Evolutionary conservation across 1,139 yeast genomes (phyloP), one percentile per base, ranked within the genome.

Genomic region (Geotrichum bryndzae): DNA sequence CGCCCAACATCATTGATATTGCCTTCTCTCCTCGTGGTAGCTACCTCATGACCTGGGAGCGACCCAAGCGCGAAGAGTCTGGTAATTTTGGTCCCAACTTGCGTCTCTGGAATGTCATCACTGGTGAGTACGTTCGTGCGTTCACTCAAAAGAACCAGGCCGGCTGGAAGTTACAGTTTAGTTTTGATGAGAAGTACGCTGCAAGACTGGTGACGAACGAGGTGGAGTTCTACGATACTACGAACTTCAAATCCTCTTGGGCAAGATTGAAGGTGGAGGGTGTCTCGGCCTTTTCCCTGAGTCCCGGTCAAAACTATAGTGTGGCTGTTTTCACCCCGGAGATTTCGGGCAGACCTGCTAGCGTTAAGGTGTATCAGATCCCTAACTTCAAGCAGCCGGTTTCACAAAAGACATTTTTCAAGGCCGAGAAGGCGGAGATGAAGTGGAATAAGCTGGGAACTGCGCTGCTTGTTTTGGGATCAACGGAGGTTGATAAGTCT

Each of bases 401-500:
- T 57, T 87, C 96, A 60, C 85, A 87, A 66, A 94, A 94, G 75
- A 85, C 90, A 63, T 90, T 95, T 71, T 94, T 94, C 83, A 92
- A 92, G 78, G 98, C 98, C 55, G 99, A 95, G 73, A 84, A 88
- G 69, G 95, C 97, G 75, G 87, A 84, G 69, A 83, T 94, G 79
- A 87, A 85, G 74, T 95, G 99, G 99, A 95, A 95, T 75, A 82
- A 86, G 54, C 81, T 91, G 67, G 99, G 99, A 62, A 95, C 98
- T 65, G 96, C 98, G 11, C 81, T 94, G 67, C 80, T 95, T 71
- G 97, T 96, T 62, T 82, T 92, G 70, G 96, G 97, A 10, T 88
- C 96, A 59, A 94, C 98, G 31, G 99, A 94, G 76, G 96, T 94
- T 69, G 99, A 95, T 77, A 83, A 95, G 55, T 83, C 96, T 31